A percentile compares a stretch with the other conserved stretches of the same genome.
Conservation (phyloP, 2,329 filamentous ascomycete genomes). For the Colletotrichum tanaceti region DNA sequence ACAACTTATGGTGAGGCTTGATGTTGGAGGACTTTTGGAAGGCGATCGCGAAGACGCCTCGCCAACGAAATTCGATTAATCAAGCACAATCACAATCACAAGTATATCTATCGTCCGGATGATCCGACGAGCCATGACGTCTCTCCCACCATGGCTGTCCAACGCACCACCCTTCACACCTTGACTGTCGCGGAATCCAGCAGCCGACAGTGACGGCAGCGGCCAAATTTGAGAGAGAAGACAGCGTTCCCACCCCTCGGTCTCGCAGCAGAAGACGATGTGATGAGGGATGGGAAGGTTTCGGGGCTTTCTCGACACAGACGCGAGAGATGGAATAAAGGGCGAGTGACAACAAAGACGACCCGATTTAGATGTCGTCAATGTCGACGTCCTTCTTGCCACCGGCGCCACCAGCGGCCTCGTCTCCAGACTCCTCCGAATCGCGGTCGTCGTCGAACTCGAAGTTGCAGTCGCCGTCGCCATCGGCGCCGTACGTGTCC, state of each 20-base stretch:
- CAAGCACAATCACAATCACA: conserved; percentile 16
- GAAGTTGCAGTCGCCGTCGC: conserved; percentile 96
- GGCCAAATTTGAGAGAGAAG: conserved; percentile 70
- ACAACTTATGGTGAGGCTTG: background rate
- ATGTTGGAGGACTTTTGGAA: background rate
- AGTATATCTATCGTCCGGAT: conserved; percentile 31
- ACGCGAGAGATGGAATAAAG: conserved; percentile 4
- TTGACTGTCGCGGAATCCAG: conserved; percentile 59
- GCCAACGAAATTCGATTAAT: conserved; percentile 26
- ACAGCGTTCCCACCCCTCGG: conserved; percentile 61
- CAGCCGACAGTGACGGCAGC: conserved; percentile 28
- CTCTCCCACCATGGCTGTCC: conserved; percentile 68
- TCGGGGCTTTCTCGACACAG: conserved; percentile 27
- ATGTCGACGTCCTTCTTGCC: conserved; percentile 86
- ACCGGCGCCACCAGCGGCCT: conserved; percentile 65
- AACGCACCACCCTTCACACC: conserved; percentile 48
- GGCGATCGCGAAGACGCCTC: background rate
- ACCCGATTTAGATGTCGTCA: conserved; percentile 83
- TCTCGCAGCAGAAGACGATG: conserved; percentile 16
- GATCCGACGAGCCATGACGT: conserved; percentile 62
- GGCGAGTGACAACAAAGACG: conserved; percentile 17
- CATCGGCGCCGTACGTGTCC: conserved; percentile 91
- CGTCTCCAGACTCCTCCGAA: conserved; percentile 64
- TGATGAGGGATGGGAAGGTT: conserved; percentile 33
- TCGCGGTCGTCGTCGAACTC: conserved; percentile 97